These are phyloP conservation scores for Amanita rimosa DNA, from an alignment of 768 basidiomycete species.

Conservation along the genomic window DNA sequence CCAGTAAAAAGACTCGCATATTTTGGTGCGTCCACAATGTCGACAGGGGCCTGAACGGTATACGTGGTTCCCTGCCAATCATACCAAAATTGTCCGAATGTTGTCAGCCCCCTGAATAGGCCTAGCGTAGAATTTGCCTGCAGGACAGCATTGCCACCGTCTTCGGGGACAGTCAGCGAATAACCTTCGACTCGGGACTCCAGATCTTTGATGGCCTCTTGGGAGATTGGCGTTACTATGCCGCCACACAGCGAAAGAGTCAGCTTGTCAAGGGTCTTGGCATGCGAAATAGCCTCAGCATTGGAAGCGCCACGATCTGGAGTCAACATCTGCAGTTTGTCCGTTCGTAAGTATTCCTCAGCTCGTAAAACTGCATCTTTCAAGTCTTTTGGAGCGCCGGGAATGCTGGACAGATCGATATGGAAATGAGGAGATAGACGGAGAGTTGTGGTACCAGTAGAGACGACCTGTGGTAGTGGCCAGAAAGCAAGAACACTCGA, in stretches of 20 bases:
- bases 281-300: conserved; percentile 23
- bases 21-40: conserved; percentile 50
- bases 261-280: conserved; percentile 31
- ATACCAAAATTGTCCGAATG: conserved; percentile 66
- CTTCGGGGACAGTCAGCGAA: conserved; percentile 39
- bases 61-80: conserved; percentile 38
- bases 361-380: conserved; percentile 41
- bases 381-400: conserved; percentile 42
- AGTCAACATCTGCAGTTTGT: conserved; percentile 49
- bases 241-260: conserved; percentile 29
- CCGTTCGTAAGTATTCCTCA: conserved; percentile 28
- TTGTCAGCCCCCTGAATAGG: conserved; percentile 61
- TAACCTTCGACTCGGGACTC: conserved; percentile 54
- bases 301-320: conserved; percentile 50
- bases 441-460: conserved; percentile 27
- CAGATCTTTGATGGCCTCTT: conserved; percentile 39
- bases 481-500: conserved; percentile 18
- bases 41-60: conserved; percentile 42
- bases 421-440: conserved; percentile 24
- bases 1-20: conserved; percentile 34
- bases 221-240: conserved; percentile 34
- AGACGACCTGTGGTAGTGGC: conserved; percentile 30
- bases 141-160: conserved; percentile 45
- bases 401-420: conserved; percentile 30
- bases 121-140: conserved; percentile 57